Percentiles rank a stretch among this genome's conserved stretches.
These are phyloP conservation scores for Calonectria fujianensis DNA, from an alignment of 2,329 filamentous ascomycete species.

Conservation along the genomic window DNA sequence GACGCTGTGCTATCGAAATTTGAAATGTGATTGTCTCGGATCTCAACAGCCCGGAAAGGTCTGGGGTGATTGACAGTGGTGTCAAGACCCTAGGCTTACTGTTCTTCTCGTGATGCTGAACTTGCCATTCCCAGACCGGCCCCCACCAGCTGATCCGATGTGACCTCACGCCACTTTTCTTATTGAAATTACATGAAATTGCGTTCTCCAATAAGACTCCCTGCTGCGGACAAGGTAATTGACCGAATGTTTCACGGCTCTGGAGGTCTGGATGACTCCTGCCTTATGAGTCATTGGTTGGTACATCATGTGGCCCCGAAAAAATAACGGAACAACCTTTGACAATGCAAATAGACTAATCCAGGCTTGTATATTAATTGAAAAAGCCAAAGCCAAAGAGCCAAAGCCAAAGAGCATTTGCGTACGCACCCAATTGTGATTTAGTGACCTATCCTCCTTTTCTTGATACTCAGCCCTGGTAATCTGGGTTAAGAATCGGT, in stretches of 20 bases:
- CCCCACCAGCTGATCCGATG: not conserved
- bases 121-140: not conserved
- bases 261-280: too few relatives aligned
- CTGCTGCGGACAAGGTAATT: not conserved
- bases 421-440: not conserved
- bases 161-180: constrained; percentile 10
- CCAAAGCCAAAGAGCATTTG: not conserved
- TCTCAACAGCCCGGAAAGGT: not conserved
- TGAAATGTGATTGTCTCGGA: constrained; percentile 22
- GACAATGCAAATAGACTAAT: not conserved
- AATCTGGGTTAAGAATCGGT: not conserved
- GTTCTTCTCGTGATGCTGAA: constrained; percentile 2
- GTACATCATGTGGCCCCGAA: not conserved
- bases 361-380: not conserved
- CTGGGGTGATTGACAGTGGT: not conserved
- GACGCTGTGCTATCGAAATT: constrained; percentile 29
- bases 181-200: not conserved
- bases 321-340: not conserved
- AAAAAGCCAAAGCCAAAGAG: not conserved
- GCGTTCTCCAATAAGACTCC: not conserved
- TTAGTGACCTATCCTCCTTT: not conserved
- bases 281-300: constrained; percentile 14
- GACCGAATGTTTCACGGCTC: not conserved
- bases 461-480: not conserved
- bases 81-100: not conserved